phyloP scores from a whole-genome alignment of 495 filamentous ascomycete genomes.

The Filosporella fistucella region DNA sequence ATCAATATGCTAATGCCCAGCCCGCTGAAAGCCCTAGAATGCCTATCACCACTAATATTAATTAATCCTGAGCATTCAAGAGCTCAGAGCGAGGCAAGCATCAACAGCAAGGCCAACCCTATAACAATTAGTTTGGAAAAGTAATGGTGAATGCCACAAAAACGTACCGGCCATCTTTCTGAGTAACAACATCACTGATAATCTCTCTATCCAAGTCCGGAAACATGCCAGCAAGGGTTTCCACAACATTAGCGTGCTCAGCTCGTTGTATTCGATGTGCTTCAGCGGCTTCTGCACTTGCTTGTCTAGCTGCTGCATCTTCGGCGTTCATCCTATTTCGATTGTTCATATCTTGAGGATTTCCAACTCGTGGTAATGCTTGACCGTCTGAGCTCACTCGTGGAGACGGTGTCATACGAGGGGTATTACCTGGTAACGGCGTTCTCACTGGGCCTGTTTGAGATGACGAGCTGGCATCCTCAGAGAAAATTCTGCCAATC shows the following conservation, averaged over 20 bases:
- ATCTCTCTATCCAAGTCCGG: conserved; percentile 85
- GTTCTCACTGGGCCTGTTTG: conserved; percentile 44
- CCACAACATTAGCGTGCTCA: conserved; percentile 88
- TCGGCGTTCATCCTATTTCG: conserved; percentile 58
- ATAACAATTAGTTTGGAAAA: conserved; percentile 1
- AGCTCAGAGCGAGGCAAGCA: conserved; percentile 78
- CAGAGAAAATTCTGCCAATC: conserved; percentile 96
- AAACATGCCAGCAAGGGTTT: conserved; percentile 90
- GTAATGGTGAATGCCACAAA: conserved; percentile 7
- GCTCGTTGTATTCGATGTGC: conserved; percentile 76
- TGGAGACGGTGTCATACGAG: conserved; percentile 53
- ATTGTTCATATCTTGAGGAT: conserved; percentile 26
- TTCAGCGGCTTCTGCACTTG: conserved; percentile 87
- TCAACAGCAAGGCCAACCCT: conserved; percentile 90
- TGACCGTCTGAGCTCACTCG: conserved; percentile 37
- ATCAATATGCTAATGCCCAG: conserved; percentile 14
- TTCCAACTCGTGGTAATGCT: conserved; percentile 25
- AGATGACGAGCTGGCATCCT: conserved; percentile 49
- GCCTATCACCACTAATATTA: too few species aligned
- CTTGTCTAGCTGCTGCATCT: conserved; percentile 90
- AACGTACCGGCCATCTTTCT: conserved; percentile 85
- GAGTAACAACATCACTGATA: conserved; percentile 88
- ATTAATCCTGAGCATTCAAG: too few species aligned
- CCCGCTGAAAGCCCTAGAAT: neutral
- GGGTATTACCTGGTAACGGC: conserved; percentile 51